Evolutionary conservation across 352 stramenopile species (phyloP).

Genomic region (Phytophthora nicotianae): DNA sequence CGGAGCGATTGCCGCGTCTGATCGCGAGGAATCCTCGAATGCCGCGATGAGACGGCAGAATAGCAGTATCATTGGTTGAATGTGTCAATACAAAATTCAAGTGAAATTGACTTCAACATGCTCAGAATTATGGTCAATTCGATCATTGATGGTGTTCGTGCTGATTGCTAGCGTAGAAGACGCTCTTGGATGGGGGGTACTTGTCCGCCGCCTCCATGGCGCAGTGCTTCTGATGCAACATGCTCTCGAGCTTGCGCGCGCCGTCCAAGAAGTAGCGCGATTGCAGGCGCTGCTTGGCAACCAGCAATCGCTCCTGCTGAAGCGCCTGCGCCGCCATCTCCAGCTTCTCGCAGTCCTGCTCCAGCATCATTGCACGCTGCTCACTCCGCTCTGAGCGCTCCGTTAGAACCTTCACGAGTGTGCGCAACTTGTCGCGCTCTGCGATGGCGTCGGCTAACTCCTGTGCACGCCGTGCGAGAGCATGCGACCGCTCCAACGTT

Average conservation of each 20-base stretch:
- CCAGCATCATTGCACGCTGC: conserved; percentile 35
- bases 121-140: neutral
- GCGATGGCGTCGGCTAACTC: conserved; percentile 38
- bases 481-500: conserved; percentile 65
- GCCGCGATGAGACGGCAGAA: conserved; percentile 8
- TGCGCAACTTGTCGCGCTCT: conserved; percentile 51
- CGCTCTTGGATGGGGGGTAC: conserved; percentile 3
- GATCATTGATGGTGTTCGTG: conserved; percentile 15
- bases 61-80: conserved; percentile 22
- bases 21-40: conserved; percentile 9
- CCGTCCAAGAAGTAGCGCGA: conserved; percentile 78
- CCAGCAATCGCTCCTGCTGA: conserved; percentile 68
- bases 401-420: conserved; percentile 43
- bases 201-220: conserved; percentile 31
- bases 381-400: conserved; percentile 43
- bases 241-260: conserved; percentile 62
- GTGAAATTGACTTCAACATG: conserved; percentile 30
- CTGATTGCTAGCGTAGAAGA: conserved; percentile 24
- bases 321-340: conserved; percentile 59
- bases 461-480: conserved; percentile 45
- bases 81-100: conserved; percentile 37
- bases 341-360: conserved; percentile 54
- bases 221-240: conserved; percentile 62
- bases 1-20: conserved; percentile 3
- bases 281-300: conserved; percentile 78